These are phyloP conservation scores for Pascua sp. DNA, from an alignment of 1,284 basidiomycete species.

Conservation along the genomic window DNA sequence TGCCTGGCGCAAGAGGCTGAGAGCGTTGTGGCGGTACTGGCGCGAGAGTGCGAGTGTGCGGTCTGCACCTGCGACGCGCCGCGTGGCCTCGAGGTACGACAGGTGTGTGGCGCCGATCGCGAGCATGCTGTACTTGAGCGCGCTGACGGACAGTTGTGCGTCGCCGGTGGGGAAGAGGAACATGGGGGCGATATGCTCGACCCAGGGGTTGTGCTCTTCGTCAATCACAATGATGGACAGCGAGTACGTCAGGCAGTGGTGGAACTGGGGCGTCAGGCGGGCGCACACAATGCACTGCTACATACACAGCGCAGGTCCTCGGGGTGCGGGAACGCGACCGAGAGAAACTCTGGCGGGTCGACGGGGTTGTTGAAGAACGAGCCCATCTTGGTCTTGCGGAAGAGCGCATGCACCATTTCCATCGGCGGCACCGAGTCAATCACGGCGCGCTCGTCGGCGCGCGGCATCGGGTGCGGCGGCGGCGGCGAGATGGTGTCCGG, in stretches of 20 bases:
- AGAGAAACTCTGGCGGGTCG: conserved; percentile 38
- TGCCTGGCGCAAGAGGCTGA: conserved; percentile 30
- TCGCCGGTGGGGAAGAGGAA: conserved; percentile 33
- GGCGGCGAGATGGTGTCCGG: conserved; percentile 2
- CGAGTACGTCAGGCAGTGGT: conserved; percentile 41
- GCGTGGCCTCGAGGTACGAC: conserved; percentile 17
- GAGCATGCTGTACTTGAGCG: conserved; percentile 34
- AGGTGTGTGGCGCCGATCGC: conserved; percentile 35
- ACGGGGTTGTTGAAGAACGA: conserved; percentile 34
- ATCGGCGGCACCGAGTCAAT: conserved; percentile 23
- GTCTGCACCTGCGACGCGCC: conserved; percentile 6
- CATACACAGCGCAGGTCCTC: conserved; percentile 39
- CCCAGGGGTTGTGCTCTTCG: conserved; percentile 42
- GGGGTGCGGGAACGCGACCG: conserved; percentile 27
- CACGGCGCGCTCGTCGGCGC: conserved; percentile 3
- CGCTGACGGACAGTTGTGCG: conserved; percentile 26
- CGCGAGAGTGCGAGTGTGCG: conserved; percentile 20
- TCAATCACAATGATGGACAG: conserved; percentile 39
- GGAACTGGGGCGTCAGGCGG: conserved; percentile 25
- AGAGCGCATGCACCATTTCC: conserved; percentile 36
- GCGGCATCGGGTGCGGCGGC: not conserved
- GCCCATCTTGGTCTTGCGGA: conserved; percentile 39
- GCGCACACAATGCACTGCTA: not conserved
- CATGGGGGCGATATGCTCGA: conserved; percentile 35
- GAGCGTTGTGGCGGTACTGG: conserved; percentile 24